Evolutionary conservation across 164 flowering plant species (phyloP), one percentile per base, ranked within the genome.

Genomic region (Sedum album): DNA sequence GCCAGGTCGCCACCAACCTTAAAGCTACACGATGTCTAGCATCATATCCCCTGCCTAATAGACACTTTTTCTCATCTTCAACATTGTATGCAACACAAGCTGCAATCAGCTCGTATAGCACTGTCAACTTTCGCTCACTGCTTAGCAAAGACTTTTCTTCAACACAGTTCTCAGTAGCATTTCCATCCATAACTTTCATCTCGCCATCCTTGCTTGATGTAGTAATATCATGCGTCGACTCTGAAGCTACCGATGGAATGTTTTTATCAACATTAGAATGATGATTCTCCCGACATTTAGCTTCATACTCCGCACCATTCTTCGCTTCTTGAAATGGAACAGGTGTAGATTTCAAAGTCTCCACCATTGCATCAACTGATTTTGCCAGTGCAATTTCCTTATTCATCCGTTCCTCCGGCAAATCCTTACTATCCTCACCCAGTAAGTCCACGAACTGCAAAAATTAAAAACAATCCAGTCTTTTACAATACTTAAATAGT

Each of bases 11-110:
- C 69, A 95, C 78, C 72, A 92, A 76, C 63, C 97, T 81, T 69
- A 95, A 72, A 73, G 97, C 97, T 53, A 83, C 92, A 48, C 99
- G 97, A 75, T 92, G 93, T 31, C 97, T 86, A 70, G 99, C 90
- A 86, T 95, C 99, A 83, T 90, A 95, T 39, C 97, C 99, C 62
- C 80, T 95, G 72, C 93, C 80, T 74, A 69, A 66, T 53, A 74
- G 79, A 67, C 39, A 35, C 35, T 81, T 84, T 76, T 88, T 85
- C 31, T 79, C 72, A 31, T 77, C 79, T 46, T 77, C 83, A 68
- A 44, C 20, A 44, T 66, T 68, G 74, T 85, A 78, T 63, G 97
- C 90, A 64, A 95, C 79, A 81, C 99, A 90, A 73, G 96, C 99
- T 69, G 97, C 86, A 70, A 95, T 88, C 75, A 95, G 91, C 78